Evolutionary conservation across 1,284 basidiomycete genomes (phyloP).

Genomic region (Cryptococcus deneoformans): DNA sequence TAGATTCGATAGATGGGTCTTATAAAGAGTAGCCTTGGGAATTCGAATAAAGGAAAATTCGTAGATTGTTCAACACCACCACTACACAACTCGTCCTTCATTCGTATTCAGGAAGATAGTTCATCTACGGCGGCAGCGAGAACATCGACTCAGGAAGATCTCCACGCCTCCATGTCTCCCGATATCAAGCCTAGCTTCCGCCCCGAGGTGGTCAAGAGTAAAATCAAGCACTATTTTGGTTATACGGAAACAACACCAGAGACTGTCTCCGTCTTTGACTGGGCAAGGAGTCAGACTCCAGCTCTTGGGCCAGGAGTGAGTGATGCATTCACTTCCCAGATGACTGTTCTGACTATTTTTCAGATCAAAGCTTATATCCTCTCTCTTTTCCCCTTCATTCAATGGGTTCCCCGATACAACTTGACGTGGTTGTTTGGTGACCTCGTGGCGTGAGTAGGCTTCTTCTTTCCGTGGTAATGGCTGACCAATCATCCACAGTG

Average conservation of each 20-base stretch:
- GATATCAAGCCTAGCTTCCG: background rate
- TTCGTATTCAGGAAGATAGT: background rate
- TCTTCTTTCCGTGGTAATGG: background rate
- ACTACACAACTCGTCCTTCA: background rate
- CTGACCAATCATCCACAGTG: conserved; percentile 28
- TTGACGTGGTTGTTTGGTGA: conserved; percentile 58
- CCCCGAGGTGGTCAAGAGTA: conserved; percentile 9
- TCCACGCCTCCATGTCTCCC: conserved; percentile 3
- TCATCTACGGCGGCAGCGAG: background rate
- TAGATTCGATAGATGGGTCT: background rate
- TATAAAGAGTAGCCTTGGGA: background rate
- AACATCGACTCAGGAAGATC: background rate
- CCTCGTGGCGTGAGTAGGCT: conserved; percentile 61
- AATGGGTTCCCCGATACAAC: conserved; percentile 80
- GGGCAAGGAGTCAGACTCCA: conserved; percentile 23
- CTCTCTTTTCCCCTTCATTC: conserved; percentile 75
- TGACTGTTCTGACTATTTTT: background rate
- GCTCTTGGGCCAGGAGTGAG: conserved; percentile 24
- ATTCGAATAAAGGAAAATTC: conserved; percentile 1
- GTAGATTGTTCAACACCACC: background rate
- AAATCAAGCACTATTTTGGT: conserved; percentile 33
- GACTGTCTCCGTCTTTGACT: conserved; percentile 32
- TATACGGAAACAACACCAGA: conserved; percentile 36
- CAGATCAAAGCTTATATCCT: conserved; percentile 60
- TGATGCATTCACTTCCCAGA: background rate